These are phyloP conservation scores for Taphrina betulina DNA, from an alignment of 1,139 yeast species.

Conservation along the genomic window DNA sequence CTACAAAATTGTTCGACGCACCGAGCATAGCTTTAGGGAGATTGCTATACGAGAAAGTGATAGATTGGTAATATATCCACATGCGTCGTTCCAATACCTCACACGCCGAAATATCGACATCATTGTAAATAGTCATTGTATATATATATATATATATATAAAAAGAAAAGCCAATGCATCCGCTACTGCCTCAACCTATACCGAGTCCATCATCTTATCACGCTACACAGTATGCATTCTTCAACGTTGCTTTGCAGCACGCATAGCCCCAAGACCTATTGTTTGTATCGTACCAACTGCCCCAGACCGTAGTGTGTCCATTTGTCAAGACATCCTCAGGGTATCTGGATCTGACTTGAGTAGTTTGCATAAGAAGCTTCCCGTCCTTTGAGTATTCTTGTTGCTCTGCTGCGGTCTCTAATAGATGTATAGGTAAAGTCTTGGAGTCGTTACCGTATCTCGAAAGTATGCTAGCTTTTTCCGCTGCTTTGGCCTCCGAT, in stretches of 20 bases:
- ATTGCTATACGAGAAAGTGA: conserved; percentile 2
- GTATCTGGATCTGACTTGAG: conserved; percentile 40
- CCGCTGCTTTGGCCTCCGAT: conserved; percentile 44
- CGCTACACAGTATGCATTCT: conserved; percentile 45
- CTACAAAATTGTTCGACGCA: conserved; percentile 4
- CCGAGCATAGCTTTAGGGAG: conserved; percentile 5
- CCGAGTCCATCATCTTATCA: too few species aligned
- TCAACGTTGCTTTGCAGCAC: conserved; percentile 50
- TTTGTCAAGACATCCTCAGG: conserved; percentile 48
- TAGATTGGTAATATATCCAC: conserved; percentile 2
- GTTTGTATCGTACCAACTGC: conserved; percentile 49
- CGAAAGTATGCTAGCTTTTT: conserved; percentile 43
- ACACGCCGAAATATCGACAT: too few species aligned
- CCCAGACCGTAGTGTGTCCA: conserved; percentile 52
- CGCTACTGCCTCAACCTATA: too few species aligned
- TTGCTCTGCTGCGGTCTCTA: conserved; percentile 34
- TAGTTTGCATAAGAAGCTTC: conserved; percentile 16
- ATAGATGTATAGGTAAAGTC: conserved; percentile 16
- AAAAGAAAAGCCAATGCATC: too few species aligned
- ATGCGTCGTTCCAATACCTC: too few species aligned
- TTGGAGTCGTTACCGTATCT: conserved; percentile 15
- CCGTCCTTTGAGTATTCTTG: conserved; percentile 33
- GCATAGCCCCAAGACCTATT: conserved; percentile 54
- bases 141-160: too few species aligned
- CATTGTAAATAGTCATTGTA: too few species aligned